Conservation (phyloP, 1,284 basidiomycete genomes). For the Irpex sp. region DNA sequence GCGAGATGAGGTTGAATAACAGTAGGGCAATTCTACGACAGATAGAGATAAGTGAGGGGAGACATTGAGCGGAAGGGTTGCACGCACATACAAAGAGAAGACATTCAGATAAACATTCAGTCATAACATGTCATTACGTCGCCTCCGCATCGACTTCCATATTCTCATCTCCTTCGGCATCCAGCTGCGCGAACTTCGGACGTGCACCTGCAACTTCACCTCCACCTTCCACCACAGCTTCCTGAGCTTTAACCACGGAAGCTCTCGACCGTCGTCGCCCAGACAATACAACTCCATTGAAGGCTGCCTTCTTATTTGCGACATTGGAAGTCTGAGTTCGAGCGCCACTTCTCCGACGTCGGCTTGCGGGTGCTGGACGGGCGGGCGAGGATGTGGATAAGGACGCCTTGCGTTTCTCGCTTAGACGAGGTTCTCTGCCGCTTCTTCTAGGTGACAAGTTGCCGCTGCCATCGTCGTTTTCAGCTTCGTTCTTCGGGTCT, state of each 20-base stretch:
- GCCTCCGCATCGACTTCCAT: neutral
- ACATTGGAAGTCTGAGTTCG: neutral
- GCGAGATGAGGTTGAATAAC: too few species aligned
- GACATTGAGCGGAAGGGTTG: neutral
- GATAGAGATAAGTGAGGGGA: too few species aligned
- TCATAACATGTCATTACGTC: neutral
- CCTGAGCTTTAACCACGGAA: neutral
- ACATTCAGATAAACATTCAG: neutral
- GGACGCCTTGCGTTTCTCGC: neutral
- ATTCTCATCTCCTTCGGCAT: neutral
- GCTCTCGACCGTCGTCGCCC: neutral
- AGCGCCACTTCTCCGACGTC: neutral
- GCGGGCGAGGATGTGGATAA: neutral
- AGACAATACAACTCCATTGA: neutral
- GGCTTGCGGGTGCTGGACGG: neutral
- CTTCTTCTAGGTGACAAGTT: neutral
- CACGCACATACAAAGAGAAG: neutral
- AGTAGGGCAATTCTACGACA: too few species aligned
- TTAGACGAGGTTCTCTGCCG: neutral
- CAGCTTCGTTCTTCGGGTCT: neutral
- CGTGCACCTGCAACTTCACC: neutral
- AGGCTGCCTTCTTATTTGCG: neutral
- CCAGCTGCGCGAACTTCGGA: neutral
- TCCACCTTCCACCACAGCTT: neutral
- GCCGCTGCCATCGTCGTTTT: neutral